Percentiles rank a stretch among this genome's conserved stretches.
Evolutionary conservation across 2,329 filamentous ascomycete species (phyloP).

Genomic region (Aureobasidium lini): DNA sequence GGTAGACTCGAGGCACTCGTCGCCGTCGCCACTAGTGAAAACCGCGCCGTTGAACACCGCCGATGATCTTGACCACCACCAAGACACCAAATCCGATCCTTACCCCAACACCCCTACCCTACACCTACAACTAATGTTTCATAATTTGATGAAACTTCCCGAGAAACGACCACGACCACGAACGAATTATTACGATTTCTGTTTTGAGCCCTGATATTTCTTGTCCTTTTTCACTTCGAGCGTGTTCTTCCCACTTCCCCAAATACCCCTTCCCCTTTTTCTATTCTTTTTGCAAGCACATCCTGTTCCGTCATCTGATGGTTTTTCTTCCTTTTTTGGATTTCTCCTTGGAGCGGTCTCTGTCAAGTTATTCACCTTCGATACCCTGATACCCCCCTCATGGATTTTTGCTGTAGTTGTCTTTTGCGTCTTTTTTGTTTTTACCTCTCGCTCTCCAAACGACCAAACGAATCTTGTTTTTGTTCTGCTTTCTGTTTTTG

Average conservation of each 20-base stretch:
- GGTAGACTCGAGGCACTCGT: constrained; percentile 54
- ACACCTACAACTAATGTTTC: constrained; percentile 4
- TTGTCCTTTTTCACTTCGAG: background rate
- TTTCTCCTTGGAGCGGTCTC: background rate
- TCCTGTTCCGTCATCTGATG: background rate
- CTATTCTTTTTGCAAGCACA: background rate
- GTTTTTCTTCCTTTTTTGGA: background rate
- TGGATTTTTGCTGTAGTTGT: background rate
- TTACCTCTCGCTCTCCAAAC: background rate
- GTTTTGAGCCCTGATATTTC: background rate
- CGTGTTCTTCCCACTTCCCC: background rate
- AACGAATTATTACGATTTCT: background rate
- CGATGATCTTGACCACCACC: background rate
- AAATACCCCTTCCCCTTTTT: background rate
- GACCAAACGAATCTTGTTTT: background rate
- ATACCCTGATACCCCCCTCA: constrained; percentile 10
- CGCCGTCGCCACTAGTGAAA: constrained; percentile 56
- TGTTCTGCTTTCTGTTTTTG: background rate
- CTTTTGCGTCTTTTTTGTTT: background rate
- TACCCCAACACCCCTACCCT: background rate
- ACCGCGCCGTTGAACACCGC: constrained; percentile 16
- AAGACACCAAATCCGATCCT: background rate
- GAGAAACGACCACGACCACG: background rate
- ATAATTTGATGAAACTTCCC: background rate
- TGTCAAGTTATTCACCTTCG: background rate